A percentile compares a stretch with the other conserved stretches of the same genome.
Conservation (phyloP, 768 basidiomycete genomes). For the Leccinellum albellum region DNA sequence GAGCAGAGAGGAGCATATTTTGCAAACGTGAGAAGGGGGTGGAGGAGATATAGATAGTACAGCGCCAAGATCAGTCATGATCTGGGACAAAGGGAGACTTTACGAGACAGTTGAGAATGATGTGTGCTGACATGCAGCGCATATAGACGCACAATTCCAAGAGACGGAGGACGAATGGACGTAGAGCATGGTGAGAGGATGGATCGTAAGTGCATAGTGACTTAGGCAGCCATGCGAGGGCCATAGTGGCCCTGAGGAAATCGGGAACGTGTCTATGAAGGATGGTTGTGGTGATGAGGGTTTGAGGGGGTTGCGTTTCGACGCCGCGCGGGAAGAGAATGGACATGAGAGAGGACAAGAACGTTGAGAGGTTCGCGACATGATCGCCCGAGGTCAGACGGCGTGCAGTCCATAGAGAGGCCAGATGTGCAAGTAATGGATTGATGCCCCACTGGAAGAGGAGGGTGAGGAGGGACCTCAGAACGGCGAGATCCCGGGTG, state of each 20-base stretch:
- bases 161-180: constrained; percentile 52
- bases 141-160: constrained; percentile 54
- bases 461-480: constrained; percentile 64
- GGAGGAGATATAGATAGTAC: constrained; percentile 46
- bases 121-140: constrained; percentile 8
- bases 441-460: constrained; percentile 71
- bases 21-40: constrained; percentile 50
- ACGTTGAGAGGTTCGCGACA: constrained; percentile 41
- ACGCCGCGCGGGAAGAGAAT: constrained; percentile 54
- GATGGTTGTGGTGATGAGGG: constrained; percentile 55
- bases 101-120: constrained; percentile 12
- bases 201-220: constrained; percentile 36
- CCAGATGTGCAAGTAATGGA: constrained; percentile 46
- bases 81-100: constrained; percentile 60
- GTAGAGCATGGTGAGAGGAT: constrained; percentile 43
- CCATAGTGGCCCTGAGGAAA: constrained; percentile 55
- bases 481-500: constrained; percentile 57
- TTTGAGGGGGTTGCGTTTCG: constrained; percentile 48
- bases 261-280: constrained; percentile 57
- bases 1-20: constrained; percentile 58
- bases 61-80: constrained; percentile 60
- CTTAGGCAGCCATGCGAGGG: constrained; percentile 73
- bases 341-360: constrained; percentile 42
- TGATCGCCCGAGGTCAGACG: constrained; percentile 30
- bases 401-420: constrained; percentile 33